Evolutionary conservation across 345 rosid genomes (phyloP).

Genomic region (Aquilaria sinensis): DNA sequence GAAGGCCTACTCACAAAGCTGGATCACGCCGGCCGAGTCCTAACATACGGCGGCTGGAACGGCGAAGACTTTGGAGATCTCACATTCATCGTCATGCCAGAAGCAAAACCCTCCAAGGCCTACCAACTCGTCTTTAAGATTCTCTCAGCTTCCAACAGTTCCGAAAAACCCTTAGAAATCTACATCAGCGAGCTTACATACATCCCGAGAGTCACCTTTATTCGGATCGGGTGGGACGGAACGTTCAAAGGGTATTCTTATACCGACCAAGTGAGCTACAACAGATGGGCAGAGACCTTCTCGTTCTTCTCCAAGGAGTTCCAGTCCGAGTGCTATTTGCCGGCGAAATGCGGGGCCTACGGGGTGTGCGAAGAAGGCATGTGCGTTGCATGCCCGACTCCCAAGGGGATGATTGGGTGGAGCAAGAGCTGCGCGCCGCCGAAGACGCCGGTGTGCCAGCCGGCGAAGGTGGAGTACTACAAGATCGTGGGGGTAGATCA

Average conservation of each 20-base stretch:
- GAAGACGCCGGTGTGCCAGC: neutral
- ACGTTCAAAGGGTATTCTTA: conserved; percentile 3
- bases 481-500: conserved; percentile 3
- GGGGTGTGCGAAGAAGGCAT: conserved; percentile 1
- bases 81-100: conserved; percentile 5
- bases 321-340: conserved; percentile 1
- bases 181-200: conserved; percentile 8
- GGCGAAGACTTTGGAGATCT: neutral
- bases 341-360: neutral
- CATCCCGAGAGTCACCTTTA: conserved; percentile 5
- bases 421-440: conserved; percentile 8
- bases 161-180: neutral
- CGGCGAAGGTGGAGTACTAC: conserved; percentile 7
- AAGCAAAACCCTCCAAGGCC: neutral
- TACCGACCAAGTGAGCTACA: neutral
- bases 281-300: neutral
- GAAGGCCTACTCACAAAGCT: conserved; percentile 15
- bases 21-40: no score
- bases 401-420: conserved; percentile 3
- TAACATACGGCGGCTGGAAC: conserved; percentile 15
- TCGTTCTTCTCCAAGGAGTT: neutral
- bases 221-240: conserved; percentile 8
- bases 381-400: conserved; percentile 9
- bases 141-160: neutral
- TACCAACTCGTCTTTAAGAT: conserved; percentile 3